Evolutionary conservation across 148 eudicot species (phyloP), one percentile per base, ranked within the genome.

Genomic region (Chenopodium album): DNA sequence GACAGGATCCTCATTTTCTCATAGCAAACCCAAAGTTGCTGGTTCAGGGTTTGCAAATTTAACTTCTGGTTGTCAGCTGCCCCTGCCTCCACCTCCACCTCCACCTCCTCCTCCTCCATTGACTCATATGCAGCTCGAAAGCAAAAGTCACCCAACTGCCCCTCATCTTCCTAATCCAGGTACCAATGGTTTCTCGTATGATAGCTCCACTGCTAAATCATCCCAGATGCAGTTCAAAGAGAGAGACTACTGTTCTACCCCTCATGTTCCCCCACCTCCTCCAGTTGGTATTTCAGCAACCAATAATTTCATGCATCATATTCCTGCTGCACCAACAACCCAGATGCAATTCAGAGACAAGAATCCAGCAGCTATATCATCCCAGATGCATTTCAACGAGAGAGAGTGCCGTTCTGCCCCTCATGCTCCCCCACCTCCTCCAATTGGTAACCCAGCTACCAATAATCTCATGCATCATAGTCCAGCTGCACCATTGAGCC

Each of bases 1-100:
- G 62, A 37, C 60, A 2, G 81, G 76, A 69, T 79, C 80, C 20
- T 73, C 87, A 41, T 44, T 84, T 75, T 64, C 80, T 56, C 23
- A 64, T 28, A 71, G 71, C 50, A 76, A 73, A 73, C 48, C 88
- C 22, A 54, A 82, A 47, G 41, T n/a, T 66, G 32, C 79, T 11
- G 20, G 60, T 17, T 75, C 62, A 29, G 76, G 83, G 19, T 85
- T 84, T 76, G 76, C 71, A 19, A 79, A 73, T 71, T 69, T 88
- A 82, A 59, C 80, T 84, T 78, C 85, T n/a, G 85, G 84, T 29
- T 78, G 65, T 77, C 84, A 80, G 79, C 85, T 73, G 37, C 88
- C 90, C 41, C 34, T 74, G 3, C 71, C 83, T 16, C 82, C 69
- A 4, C 67, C 29, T 41, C 80, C 73, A 17, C 82, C 71, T 1